Evolutionary conservation across 1,284 basidiomycete genomes (phyloP).

Genomic region (Cutaneotrichosporon arboriforme): DNA sequence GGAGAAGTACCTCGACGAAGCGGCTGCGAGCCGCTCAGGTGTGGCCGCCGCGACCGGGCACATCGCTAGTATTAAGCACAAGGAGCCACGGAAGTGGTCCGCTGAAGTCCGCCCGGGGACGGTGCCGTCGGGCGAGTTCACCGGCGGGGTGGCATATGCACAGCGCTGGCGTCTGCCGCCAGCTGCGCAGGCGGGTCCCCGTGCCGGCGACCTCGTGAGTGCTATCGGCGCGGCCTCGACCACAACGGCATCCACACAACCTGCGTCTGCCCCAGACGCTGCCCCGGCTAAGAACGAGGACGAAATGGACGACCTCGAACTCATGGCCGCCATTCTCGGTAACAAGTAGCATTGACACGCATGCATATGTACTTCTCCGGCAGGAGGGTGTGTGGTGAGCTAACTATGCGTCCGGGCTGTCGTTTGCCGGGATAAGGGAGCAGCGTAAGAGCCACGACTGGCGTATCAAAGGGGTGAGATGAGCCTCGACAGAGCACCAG

Average conservation of each 20-base stretch:
- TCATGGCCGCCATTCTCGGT: conserved; percentile 20
- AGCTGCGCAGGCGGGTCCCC: conserved; percentile 7
- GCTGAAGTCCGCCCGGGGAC: conserved; percentile 19
- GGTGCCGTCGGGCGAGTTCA: conserved; percentile 24
- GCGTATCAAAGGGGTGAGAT: no score
- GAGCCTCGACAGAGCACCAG: no score
- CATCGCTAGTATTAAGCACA: conserved; percentile 17
- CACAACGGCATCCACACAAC: no score
- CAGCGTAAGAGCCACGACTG: no score
- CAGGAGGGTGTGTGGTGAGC: no score
- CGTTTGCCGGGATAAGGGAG: no score
- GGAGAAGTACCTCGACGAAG: conserved; percentile 18
- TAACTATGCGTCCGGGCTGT: no score
- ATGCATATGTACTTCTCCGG: conserved; percentile 8
- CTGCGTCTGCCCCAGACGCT: not conserved
- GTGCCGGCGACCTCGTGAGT: conserved; percentile 16
- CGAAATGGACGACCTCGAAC: conserved; percentile 27
- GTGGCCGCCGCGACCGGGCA: not conserved
- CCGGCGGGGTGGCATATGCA: conserved; percentile 34
- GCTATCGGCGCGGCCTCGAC: conserved; percentile 8
- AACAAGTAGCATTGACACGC: conserved; percentile 4
- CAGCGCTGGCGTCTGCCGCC: conserved; percentile 36
- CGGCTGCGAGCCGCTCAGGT: not conserved
- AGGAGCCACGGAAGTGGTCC: conserved; percentile 31
- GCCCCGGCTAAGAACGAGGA: conserved; percentile 12